Base-by-base conservation (phyloP, 148 eudicot species). In the Talinum fruticosum region DNA sequence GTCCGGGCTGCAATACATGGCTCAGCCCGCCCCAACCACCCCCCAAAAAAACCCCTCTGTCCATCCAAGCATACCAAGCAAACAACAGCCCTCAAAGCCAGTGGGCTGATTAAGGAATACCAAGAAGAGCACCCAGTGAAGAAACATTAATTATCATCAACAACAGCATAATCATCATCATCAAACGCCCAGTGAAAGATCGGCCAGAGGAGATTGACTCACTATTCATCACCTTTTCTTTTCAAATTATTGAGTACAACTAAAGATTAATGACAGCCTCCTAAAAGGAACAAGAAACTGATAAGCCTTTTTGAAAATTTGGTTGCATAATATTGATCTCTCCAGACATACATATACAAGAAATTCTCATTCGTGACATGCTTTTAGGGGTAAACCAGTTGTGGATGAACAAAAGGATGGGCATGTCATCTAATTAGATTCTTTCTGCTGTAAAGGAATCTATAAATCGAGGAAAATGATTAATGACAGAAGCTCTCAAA, bases 401-500 rank as follows among this genome's bases (percentile, higher is more conserved):
- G 47, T 41, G 47, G 47, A 41, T 41, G 47, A 41, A 51, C 57
- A 51, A 51, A 51, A 51, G 57, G 16, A 51, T 15, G n/a, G n/a
- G 16, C 23, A 19, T 51, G 57, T 15, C 57, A 18, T 51, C 57
- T 18, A 51, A 51, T 51, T 18, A 18, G 5, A 51, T 51, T 21
- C 57, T 51, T 51, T 19, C 14, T 49, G 54, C 54, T 14, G 21
- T 49, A 15, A 69, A 69, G 16, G 0, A 49, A 49, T 49, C 54
- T 49, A 6, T 41, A 19, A 19, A 15, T 49, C 5, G 18, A 47
- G 54, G 54, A 49, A 14, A 1, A 49, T 18, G 54, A 4, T 49
- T 49, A 49, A 49, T 49, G 54, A 49, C 92, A 87, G 3, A 89
- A 71, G 69, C 72, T 82, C 59, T 87, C 92, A 54, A 89, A 89